Conservation (phyloP, 306 rosid species). For the Castanopsis chinensis region DNA sequence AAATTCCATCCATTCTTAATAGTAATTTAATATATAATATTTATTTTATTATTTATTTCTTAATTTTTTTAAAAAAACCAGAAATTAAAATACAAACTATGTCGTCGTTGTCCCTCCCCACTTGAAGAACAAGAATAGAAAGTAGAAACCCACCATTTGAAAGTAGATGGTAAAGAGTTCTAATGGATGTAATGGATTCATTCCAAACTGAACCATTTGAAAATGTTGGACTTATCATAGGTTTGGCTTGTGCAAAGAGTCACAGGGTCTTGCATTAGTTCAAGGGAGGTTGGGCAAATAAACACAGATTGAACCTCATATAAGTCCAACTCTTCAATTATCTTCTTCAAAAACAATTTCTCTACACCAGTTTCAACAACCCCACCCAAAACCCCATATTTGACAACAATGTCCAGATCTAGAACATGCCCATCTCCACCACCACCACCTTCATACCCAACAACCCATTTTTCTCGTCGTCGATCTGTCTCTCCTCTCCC, state of each 20-base stretch:
- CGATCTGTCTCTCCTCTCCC: too few species aligned
- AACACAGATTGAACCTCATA: conserved; percentile 64
- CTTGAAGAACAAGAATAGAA: too few species aligned
- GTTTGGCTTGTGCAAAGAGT: conserved; percentile 82
- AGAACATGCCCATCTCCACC: conserved; percentile 67
- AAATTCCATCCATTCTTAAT: too few species aligned
- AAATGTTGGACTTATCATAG: conserved; percentile 71
- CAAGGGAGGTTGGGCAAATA: conserved; percentile 76
- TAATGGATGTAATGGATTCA: too few species aligned
- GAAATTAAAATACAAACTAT: too few species aligned
- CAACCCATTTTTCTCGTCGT: not conserved
- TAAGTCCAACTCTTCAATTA: conserved; percentile 68
- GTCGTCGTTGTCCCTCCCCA: too few species aligned
- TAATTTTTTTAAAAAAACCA: too few species aligned
- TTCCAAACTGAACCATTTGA: conserved; percentile 66
- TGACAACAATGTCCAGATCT: conserved; percentile 60
- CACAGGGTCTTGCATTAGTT: conserved; percentile 82
- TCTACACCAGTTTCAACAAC: conserved; percentile 35
- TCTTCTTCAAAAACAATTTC: conserved; percentile 67
- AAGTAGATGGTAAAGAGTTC: too few species aligned
- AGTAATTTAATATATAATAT: too few species aligned
- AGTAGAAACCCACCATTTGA: too few species aligned
- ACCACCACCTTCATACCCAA: conserved; percentile 41
- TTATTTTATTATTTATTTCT: too few species aligned
- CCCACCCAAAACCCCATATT: too few species aligned